These are phyloP conservation scores for Phialemoniopsis sp. DNA, from an alignment of 2,329 filamentous ascomycete species.

Conservation along the genomic window DNA sequence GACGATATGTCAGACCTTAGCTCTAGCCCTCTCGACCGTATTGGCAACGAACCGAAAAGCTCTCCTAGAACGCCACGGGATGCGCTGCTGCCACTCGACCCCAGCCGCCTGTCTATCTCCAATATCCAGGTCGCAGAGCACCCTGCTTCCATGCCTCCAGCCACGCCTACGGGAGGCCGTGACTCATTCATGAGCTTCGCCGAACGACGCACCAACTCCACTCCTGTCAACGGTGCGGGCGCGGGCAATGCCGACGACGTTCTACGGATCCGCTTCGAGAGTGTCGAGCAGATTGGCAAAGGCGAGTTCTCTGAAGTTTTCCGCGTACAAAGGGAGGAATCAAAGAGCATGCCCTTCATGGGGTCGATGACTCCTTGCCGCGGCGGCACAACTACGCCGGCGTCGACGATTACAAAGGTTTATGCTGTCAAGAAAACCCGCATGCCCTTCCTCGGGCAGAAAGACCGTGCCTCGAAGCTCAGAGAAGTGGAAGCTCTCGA, in stretches of 20 bases:
- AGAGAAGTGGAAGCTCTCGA: slow-evolving; percentile 79
- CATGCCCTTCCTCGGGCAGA: slow-evolving; percentile 70
- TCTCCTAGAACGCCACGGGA: slow-evolving; percentile 80
- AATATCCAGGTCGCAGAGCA: slow-evolving; percentile 40
- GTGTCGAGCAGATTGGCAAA: slow-evolving; percentile 74
- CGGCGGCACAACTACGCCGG: slow-evolving; percentile 44
- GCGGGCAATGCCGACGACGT: slow-evolving; percentile 71
- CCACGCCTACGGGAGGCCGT: slow-evolving; percentile 71
- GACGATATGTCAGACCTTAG: slow-evolving; percentile 17
- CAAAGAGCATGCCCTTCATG: slow-evolving; percentile 20
- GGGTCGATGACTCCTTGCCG: no score
- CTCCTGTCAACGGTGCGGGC: slow-evolving; percentile 65
- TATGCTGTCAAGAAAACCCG: slow-evolving; percentile 95
- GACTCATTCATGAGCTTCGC: slow-evolving; percentile 54
- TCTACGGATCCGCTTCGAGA: slow-evolving; percentile 72
- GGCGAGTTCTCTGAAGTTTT: slow-evolving; percentile 96
- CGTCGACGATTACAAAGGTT: slow-evolving; percentile 51
- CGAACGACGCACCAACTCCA: slow-evolving; percentile 56
- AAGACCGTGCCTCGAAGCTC: slow-evolving; percentile 78
- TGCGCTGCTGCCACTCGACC: slow-evolving; percentile 69
- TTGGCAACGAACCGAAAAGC: slow-evolving; percentile 38
- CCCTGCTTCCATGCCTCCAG: slow-evolving; percentile 54
- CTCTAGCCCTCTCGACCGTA: slow-evolving; percentile 56
- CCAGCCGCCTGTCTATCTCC: slow-evolving; percentile 80
- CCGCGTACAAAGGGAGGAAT: slow-evolving; percentile 53